A percentile compares a stretch with the other conserved stretches of the same genome.
Conservation (phyloP, 2,329 filamentous ascomycete genomes). For the Colletotrichum tofieldiae region DNA sequence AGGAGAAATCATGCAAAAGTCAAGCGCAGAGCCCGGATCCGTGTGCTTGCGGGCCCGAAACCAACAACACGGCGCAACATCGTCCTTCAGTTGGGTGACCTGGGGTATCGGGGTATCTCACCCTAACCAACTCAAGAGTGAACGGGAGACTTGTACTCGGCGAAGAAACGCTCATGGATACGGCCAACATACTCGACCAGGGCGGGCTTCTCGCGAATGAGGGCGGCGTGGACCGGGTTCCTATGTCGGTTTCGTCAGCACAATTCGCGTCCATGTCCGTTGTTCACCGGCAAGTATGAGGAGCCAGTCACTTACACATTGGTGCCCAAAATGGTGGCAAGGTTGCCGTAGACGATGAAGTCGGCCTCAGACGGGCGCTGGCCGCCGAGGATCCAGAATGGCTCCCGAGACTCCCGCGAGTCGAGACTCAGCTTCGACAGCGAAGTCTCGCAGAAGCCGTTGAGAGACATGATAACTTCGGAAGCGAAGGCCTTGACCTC, state of each 20-base stretch:
- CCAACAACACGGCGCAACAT: background rate
- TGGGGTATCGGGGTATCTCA: constrained; percentile 38
- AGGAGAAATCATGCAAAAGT: constrained; percentile 14
- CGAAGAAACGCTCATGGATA: constrained; percentile 41
- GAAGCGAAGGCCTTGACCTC: constrained; percentile 43
- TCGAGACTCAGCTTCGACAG: constrained; percentile 32
- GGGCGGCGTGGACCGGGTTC: constrained; percentile 40
- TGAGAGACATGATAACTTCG: constrained; percentile 44
- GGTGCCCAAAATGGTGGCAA: constrained; percentile 39
- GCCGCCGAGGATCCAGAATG: constrained; percentile 47
- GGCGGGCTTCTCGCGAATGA: constrained; percentile 41
- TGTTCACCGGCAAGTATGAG: background rate
- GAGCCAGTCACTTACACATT: constrained; percentile 34
- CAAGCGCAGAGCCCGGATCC: constrained; percentile 24
- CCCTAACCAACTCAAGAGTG: constrained; percentile 36
- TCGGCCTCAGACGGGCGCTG: constrained; percentile 46
- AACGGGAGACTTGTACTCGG: constrained; percentile 39
- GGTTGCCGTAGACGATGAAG: constrained; percentile 41
- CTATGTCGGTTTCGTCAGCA: constrained; percentile 14
- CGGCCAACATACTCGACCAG: constrained; percentile 41
- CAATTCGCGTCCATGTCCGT: background rate
- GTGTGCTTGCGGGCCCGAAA: constrained; percentile 20
- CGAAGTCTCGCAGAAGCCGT: constrained; percentile 41
- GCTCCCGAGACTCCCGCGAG: constrained; percentile 32
- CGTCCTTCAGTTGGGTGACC: constrained; percentile 16